phyloP scores from a whole-genome alignment of 805 yeast genomes.

The Starmerella lactis-condensi region DNA sequence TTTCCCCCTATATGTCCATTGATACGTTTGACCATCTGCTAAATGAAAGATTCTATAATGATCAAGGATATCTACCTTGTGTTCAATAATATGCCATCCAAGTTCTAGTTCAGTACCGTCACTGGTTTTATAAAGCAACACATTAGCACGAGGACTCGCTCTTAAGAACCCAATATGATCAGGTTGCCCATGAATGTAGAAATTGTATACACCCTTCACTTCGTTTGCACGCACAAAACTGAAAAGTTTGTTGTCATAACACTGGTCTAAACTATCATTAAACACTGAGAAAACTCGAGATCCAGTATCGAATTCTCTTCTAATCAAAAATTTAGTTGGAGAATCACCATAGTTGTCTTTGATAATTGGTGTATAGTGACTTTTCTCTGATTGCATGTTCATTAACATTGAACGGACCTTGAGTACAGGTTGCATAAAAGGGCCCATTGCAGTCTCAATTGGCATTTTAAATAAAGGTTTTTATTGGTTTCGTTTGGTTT shows the following conservation, averaged over 20 bases:
- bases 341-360: conserved; percentile 27
- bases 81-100: conserved; percentile 46
- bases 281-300: conserved; percentile 39
- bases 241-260: conserved; percentile 26
- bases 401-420: conserved; percentile 36
- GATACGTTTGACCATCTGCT: conserved; percentile 42
- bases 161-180: conserved; percentile 42
- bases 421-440: conserved; percentile 42
- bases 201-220: conserved; percentile 45
- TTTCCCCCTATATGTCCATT: conserved; percentile 45
- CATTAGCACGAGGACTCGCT: conserved; percentile 44
- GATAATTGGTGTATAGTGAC: conserved; percentile 38
- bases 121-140: conserved; percentile 33
- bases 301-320: conserved; percentile 43
- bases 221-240: conserved; percentile 46
- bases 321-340: conserved; percentile 27
- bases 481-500: not conserved
- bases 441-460: conserved; percentile 38
- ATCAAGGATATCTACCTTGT: conserved; percentile 43
- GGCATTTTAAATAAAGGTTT: conserved; percentile 29
- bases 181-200: conserved; percentile 32
- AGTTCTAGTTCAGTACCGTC: conserved; percentile 34
- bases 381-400: conserved; percentile 38
- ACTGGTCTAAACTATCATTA: conserved; percentile 22
- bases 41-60: conserved; percentile 41